Evolutionary conservation across 768 basidiomycete species (phyloP), one percentile per base, ranked within the genome.

Genomic region (Candolleomyces aberdarensis): DNA sequence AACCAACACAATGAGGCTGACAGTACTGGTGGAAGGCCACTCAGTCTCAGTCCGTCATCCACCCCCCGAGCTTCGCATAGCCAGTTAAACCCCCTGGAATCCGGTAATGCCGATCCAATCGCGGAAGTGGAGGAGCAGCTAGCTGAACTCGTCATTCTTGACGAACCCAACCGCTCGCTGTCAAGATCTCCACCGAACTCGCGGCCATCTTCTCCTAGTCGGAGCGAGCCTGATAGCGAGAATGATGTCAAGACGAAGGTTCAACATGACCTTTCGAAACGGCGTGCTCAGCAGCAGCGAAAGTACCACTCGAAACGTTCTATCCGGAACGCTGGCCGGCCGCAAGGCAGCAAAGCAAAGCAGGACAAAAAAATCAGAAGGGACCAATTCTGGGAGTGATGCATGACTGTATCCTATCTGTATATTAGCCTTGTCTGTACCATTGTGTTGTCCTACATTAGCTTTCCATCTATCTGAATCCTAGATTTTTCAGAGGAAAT

Each of bases 341-440:
- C 85, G 22, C 85, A 87, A 64, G 94, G 94, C 20, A 93, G 90
- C 70, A 96, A 96, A 71, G 87, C 87, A 58, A 96, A 93, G 75
- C 85, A 87, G 68, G 91, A 94, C 67, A 82, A 74, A 32, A 78
- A 83, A 60, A 81, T 92, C 11, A 86, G 84, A 66, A 53, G 83
- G 46, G 88, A 88, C 67, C 76, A 75, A 29, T 61, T 61, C 46
- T 61, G 56, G 76, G 79, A 67, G 85, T 83, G 17, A 72, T 85
- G 44, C 19, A 46, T 9, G 3, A 46, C 17, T 87, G 74, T 63
- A 17, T 22, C 60, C 31, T 57, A 22, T 15, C 46, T 51, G 22
- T 41, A 59, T 10, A 51, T 55, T 31, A 15, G 14, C 5, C 3
- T 39, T 29, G 15, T 54, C 20, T 36, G 5, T 54, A 32, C 17